Percentiles rank a stretch among this genome's conserved stretches.
Conservation (phyloP, 2,329 filamentous ascomycete species). For the Cordyceps sp. region DNA sequence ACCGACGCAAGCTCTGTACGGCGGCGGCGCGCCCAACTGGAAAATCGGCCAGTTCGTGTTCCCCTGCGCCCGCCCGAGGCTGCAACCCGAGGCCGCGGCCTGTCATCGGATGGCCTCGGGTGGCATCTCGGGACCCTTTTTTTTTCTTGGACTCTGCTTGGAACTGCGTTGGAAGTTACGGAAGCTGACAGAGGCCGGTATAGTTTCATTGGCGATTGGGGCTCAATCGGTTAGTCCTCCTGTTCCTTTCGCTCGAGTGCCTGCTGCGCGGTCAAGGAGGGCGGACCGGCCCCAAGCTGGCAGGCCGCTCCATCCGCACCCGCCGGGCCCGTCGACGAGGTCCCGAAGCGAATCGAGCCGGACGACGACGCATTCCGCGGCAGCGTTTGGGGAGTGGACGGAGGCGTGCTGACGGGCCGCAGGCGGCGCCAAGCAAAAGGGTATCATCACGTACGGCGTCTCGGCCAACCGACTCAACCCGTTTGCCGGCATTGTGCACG, state of each 20-base stretch:
- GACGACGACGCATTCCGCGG: neutral
- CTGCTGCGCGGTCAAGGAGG: too few relatives aligned
- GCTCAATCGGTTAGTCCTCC: constrained; percentile 60
- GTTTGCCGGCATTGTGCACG: constrained; percentile 59
- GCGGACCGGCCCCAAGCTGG: too few relatives aligned
- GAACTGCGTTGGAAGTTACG: too few relatives aligned
- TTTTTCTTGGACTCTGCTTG: too few relatives aligned
- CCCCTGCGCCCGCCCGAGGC: neutral
- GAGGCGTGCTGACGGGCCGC: constrained; percentile 2
- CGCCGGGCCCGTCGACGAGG: too few relatives aligned
- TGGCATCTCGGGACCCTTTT: neutral
- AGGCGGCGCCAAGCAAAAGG: constrained; percentile 45
- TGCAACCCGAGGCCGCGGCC: constrained; percentile 1
- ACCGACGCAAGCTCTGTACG: constrained; percentile 21
- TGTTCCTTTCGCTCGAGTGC: too few relatives aligned
- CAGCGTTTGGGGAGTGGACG: neutral
- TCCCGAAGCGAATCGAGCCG: neutral
- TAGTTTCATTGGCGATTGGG: constrained; percentile 64
- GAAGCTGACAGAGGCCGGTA: constrained; percentile 10
- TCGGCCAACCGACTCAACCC: constrained; percentile 81
- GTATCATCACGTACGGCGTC: constrained; percentile 55
- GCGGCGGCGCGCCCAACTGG: constrained; percentile 16
- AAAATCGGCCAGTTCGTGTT: constrained; percentile 18
- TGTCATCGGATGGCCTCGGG: neutral
- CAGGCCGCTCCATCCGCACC: too few relatives aligned